Evolutionary conservation across 1,284 basidiomycete genomes (phyloP).

Genomic region (Ceratobasidium sp.): DNA sequence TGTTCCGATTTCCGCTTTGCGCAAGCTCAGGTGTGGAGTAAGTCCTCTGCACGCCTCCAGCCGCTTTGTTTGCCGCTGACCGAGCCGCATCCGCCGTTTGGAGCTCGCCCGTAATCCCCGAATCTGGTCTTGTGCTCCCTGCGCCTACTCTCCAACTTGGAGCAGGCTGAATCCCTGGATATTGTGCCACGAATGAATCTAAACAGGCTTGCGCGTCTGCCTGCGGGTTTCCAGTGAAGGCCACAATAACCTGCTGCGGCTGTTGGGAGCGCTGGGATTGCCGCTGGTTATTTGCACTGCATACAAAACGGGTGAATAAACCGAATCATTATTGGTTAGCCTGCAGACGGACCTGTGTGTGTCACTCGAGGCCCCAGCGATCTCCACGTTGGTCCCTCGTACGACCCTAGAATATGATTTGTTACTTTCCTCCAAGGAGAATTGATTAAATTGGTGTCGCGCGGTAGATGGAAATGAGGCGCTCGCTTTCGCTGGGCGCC

Average conservation of each 20-base stretch:
- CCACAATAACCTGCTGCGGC: conserved; percentile 23
- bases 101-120: neutral
- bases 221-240: conserved; percentile 32
- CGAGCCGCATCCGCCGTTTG: neutral
- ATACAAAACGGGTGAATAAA: neutral
- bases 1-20: neutral
- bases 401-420: neutral
- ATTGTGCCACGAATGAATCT: conserved; percentile 36
- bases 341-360: conserved; percentile 1
- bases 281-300: neutral
- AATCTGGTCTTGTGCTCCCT: neutral
- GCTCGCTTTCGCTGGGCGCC: conserved; percentile 22
- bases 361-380: neutral
- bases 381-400: neutral
- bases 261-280: neutral
- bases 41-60: neutral
- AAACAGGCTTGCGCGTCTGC: conserved; percentile 34
- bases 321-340: neutral
- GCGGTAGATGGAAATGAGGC: conserved; percentile 23
- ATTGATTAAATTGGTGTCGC: conserved; percentile 29
- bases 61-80: conserved; percentile 6
- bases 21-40: conserved; percentile 24
- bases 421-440: conserved; percentile 9
- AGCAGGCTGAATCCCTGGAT: conserved; percentile 30
- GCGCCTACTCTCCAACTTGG: conserved; percentile 7